These are phyloP conservation scores for Sporothrix variecibatus DNA, from an alignment of 2,329 filamentous ascomycete species.

Conservation along the genomic window DNA sequence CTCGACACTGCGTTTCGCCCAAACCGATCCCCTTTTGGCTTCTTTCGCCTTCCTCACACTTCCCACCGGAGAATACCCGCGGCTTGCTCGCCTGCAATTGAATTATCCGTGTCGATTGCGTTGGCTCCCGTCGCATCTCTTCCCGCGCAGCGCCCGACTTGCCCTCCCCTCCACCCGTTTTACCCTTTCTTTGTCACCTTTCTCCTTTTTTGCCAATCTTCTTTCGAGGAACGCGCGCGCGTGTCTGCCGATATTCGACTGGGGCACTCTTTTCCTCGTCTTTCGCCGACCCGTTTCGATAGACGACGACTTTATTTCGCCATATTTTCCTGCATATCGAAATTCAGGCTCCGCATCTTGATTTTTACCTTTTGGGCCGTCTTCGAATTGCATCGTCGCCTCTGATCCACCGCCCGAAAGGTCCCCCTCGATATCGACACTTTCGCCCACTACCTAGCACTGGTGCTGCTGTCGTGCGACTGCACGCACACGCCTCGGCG, in stretches of 20 bases:
- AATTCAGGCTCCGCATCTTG: neutral
- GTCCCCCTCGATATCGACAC: neutral
- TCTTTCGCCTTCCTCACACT: neutral
- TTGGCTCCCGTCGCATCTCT: slow-evolving; percentile 19
- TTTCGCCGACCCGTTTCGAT: neutral
- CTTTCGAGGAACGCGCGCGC: neutral
- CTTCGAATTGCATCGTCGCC: neutral
- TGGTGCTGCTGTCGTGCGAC: slow-evolving; percentile 23
- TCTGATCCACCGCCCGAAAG: neutral
- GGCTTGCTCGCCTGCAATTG: slow-evolving; percentile 8
- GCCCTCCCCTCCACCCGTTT: slow-evolving; percentile 2
- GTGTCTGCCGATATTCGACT: neutral
- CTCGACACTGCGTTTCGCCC: neutral
- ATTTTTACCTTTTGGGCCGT: no score
- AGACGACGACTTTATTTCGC: neutral
- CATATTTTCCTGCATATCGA: neutral
- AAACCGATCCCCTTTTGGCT: neutral
- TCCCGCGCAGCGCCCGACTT: slow-evolving; percentile 3
- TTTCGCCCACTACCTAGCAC: neutral
- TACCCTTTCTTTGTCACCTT: neutral
- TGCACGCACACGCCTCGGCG: slow-evolving; percentile 35
- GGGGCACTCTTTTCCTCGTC: no score
- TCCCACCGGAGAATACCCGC: slow-evolving; percentile 8
- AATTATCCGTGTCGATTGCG: slow-evolving; percentile 10
- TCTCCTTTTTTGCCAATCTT: neutral